Conservation (phyloP, 164 flowering plant genomes). For the Vitis amurensis region DNA sequence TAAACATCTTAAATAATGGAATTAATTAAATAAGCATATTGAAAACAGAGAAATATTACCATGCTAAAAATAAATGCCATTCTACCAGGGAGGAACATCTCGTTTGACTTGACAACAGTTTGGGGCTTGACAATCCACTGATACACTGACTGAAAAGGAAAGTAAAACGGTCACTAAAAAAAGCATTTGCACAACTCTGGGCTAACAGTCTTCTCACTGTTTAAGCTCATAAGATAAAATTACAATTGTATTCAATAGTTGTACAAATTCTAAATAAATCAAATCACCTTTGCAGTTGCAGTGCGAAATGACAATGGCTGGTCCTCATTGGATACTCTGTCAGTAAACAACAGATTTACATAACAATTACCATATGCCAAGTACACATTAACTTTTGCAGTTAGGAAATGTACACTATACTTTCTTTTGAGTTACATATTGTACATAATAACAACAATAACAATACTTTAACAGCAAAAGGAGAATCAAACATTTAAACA, state of each 20-base stretch:
- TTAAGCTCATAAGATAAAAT: neutral
- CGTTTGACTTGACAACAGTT: conserved; percentile 70
- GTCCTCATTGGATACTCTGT: conserved; percentile 75
- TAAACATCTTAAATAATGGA: neutral
- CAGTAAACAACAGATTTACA: conserved; percentile 4
- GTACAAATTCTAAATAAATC: conserved; percentile 1
- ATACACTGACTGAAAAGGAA: conserved; percentile 71
- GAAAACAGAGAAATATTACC: conserved; percentile 38
- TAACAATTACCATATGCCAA: neutral
- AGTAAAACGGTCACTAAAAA: conserved; percentile 8
- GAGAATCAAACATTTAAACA: too few species aligned
- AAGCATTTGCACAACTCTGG: neutral
- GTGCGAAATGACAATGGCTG: conserved; percentile 82
- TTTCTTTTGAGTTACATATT: too few species aligned
- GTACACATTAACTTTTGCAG: neutral
- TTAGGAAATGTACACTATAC: too few species aligned
- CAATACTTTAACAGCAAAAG: too few species aligned
- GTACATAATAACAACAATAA: too few species aligned
- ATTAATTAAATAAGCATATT: neutral
- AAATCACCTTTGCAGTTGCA: conserved; percentile 75
- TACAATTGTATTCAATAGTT: neutral
- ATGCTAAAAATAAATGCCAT: conserved; percentile 88
- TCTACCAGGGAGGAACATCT: conserved; percentile 98
- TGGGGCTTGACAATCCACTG: conserved; percentile 96
- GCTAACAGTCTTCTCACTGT: neutral